Evolutionary conservation across 768 basidiomycete species (phyloP).

Genomic region (Pleurotus giganteus): DNA sequence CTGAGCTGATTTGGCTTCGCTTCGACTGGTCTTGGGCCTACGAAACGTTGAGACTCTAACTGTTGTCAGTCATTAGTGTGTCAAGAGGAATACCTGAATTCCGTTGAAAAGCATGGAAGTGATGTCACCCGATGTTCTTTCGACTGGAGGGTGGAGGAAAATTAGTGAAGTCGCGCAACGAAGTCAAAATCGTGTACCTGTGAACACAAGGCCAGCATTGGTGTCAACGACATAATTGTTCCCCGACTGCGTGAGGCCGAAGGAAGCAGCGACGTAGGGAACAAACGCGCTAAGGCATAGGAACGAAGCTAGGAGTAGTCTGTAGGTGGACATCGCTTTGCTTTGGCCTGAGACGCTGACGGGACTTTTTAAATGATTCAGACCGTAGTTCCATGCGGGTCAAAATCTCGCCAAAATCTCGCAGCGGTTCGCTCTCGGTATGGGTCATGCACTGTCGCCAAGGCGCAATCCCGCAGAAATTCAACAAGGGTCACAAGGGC

Average conservation of each 20-base stretch:
- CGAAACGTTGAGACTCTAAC: not conserved
- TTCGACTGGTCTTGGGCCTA: constrained; percentile 30
- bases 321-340: not conserved
- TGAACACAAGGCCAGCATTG: constrained; percentile 31
- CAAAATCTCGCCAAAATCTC: constrained; percentile 4
- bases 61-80: not conserved
- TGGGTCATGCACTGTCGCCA: constrained; percentile 2
- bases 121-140: constrained; percentile 30
- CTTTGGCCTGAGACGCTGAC: not conserved
- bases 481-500: not conserved
- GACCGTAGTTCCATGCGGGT: not conserved
- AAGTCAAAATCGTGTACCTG: constrained; percentile 18
- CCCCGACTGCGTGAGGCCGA: constrained; percentile 30
- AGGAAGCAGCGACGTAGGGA: constrained; percentile 14
- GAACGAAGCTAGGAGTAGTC: not conserved
- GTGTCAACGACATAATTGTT: constrained; percentile 29
- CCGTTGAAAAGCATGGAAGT: constrained; percentile 35
- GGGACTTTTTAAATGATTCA: not conserved
- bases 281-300: not conserved
- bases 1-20: constrained; percentile 30
- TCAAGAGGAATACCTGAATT: constrained; percentile 23
- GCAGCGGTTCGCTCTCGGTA: not conserved
- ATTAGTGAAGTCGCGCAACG: not conserved
- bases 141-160: constrained; percentile 17
- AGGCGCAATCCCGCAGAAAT: not conserved